These are phyloP conservation scores for Trichoderma sp. DNA, from an alignment of 2,329 filamentous ascomycete genomes.

Conservation along the genomic window DNA sequence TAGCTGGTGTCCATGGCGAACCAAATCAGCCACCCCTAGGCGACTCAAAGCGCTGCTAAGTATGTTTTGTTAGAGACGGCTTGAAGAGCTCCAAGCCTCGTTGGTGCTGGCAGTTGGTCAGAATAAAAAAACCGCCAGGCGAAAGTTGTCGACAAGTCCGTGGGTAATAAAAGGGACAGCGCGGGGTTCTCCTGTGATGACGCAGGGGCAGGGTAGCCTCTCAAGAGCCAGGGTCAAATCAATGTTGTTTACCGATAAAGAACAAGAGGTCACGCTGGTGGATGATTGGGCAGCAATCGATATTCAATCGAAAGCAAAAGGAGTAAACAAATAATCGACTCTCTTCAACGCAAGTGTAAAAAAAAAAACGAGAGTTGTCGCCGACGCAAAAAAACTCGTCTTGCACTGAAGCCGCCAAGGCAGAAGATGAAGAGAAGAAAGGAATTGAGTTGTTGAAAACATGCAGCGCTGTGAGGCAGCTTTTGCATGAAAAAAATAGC, in stretches of 20 bases:
- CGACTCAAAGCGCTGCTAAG: background rate
- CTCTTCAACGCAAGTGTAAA: background rate
- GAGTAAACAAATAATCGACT: background rate
- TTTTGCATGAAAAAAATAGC: slow-evolving; percentile 9
- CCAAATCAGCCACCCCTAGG: slow-evolving; percentile 8
- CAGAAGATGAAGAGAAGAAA: background rate
- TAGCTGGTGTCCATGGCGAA: slow-evolving; percentile 80
- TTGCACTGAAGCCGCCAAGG: background rate
- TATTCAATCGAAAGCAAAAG: background rate
- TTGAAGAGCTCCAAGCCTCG: slow-evolving; percentile 9
- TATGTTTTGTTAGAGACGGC: slow-evolving; percentile 21
- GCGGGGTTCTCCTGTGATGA: slow-evolving; percentile 7
- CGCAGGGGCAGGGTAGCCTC: background rate
- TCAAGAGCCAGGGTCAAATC: background rate
- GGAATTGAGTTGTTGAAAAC: background rate
- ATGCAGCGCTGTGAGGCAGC: slow-evolving; percentile 13
- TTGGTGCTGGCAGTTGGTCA: background rate
- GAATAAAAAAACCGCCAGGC: background rate
- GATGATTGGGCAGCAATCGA: background rate
- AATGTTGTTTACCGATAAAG: slow-evolving; percentile 10
- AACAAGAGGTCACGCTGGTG: background rate
- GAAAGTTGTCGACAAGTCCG: background rate
- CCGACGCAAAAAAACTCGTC: background rate
- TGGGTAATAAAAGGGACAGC: background rate
- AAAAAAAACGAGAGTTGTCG: background rate